A percentile compares a stretch with the other conserved stretches of the same genome.
phyloP scores from a whole-genome alignment of 1,284 basidiomycete species.

The Sparassis latifolia region DNA sequence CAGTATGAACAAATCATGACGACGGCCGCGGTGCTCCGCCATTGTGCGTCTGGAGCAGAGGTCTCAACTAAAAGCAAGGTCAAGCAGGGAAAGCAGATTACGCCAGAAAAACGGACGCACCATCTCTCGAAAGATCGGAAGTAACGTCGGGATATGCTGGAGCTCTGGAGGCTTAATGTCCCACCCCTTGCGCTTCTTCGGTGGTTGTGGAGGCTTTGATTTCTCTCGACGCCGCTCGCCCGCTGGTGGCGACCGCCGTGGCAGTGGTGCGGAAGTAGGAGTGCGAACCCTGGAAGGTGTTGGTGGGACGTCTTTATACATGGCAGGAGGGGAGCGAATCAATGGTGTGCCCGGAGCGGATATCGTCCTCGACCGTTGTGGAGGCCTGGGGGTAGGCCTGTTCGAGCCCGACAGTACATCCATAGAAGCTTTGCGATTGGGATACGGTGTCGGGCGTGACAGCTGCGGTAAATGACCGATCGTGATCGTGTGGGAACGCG shows the following conservation, averaged over 20 bases:
- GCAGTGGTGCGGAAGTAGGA: background rate
- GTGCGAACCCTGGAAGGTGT: background rate
- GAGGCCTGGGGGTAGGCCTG: background rate
- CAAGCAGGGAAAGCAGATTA: too few relatives aligned
- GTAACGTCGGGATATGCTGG: slow-evolving; percentile 64
- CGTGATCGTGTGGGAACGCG: slow-evolving; percentile 24
- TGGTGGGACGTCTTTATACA: background rate
- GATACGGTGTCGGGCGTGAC: background rate
- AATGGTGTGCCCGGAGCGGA: background rate
- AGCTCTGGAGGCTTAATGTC: slow-evolving; percentile 69
- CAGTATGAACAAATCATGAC: too few relatives aligned
- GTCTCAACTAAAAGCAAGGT: too few relatives aligned
- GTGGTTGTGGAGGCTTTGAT: slow-evolving; percentile 3
- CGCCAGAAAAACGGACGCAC: slow-evolving; percentile 37
- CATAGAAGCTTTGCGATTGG: background rate
- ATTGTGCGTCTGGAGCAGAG: too few relatives aligned
- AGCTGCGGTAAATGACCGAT: slow-evolving; percentile 12
- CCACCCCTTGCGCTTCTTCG: slow-evolving; percentile 26
- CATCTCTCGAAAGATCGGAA: slow-evolving; percentile 87
- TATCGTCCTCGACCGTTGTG: slow-evolving; percentile 6
- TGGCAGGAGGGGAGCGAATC: background rate
- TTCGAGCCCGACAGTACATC: background rate
- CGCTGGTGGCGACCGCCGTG: background rate
- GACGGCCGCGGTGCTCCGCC: too few relatives aligned
- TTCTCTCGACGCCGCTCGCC: background rate